Conservation (phyloP, 2,329 filamentous ascomycete species). For the Fusarium multiceps region DNA sequence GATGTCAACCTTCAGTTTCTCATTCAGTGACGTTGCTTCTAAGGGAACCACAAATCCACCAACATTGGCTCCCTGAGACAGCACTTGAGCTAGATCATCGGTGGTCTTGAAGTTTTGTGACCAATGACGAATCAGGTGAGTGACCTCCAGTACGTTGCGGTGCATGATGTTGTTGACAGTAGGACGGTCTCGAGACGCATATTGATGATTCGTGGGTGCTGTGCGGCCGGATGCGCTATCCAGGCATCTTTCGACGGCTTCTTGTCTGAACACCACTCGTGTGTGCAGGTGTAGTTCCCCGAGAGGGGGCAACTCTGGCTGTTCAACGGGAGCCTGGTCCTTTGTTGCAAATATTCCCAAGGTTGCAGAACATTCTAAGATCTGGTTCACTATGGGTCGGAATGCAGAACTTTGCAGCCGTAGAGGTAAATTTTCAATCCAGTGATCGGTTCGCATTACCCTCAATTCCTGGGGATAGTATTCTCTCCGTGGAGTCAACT, state of each 20-base stretch:
- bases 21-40: constrained; percentile 32
- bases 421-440: constrained; percentile 45
- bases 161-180: constrained; percentile 33
- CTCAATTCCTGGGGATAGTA: constrained; percentile 53
- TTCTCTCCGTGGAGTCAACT: constrained; percentile 47
- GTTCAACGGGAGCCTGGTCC: constrained; percentile 14
- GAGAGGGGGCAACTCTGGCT: constrained; percentile 3
- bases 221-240: constrained; percentile 11
- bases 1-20: constrained; percentile 35
- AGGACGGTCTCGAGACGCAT: constrained; percentile 37
- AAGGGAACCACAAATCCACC: constrained; percentile 36
- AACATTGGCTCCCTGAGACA: constrained; percentile 22
- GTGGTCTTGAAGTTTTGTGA: constrained; percentile 35
- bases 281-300: constrained; percentile 36
- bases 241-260: constrained; percentile 27
- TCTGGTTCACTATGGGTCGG: constrained; percentile 46
- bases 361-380: constrained; percentile 48
- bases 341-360: constrained; percentile 38
- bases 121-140: constrained; percentile 28
- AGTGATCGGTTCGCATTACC: constrained; percentile 51
- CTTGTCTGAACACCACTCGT: constrained; percentile 32
- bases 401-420: constrained; percentile 53
- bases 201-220: constrained; percentile 12
- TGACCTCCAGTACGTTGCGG: constrained; percentile 41
- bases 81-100: constrained; percentile 26